Evolutionary conservation across 768 basidiomycete species (phyloP), one percentile per base, ranked within the genome.

Genomic region (Rickenella mellea): DNA sequence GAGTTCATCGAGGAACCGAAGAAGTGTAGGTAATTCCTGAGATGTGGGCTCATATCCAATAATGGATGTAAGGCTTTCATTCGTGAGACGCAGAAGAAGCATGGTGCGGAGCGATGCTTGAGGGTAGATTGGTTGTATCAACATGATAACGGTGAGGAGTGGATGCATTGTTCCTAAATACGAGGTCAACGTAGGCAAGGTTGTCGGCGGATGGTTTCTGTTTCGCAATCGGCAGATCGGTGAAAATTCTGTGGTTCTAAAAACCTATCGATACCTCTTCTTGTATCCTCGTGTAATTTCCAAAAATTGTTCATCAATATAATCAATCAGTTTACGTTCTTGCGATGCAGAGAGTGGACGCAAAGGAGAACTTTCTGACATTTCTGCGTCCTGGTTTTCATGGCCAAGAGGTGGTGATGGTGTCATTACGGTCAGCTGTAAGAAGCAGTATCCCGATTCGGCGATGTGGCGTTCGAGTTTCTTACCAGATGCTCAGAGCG

Each of bases 91-190:
- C 19, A 89, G 74, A n/a, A 88, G 66, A 45, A 77, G 75, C 2
- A 76, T 67, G 6, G 68, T 77, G 7, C 86, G 75, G 4, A 88
- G 66, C 11, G 76, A 63, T 4, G 79, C 74, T 2, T 84, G 86
- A 0, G 82, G 79, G 46, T 78, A 75, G 12, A 83, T 56, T 10
- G 86, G 84, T 0, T 84, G 86, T 38, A 87, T 82, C 53, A 79
- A 83, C 15, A 87, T 64, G 30, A 85, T 68, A 36, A 89, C 54
- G 0, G 71, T 66, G 9, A 88, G 61, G 15, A 87, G 61, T 36
- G 61, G 62, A 17, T 72, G 76, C 24, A 70, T 66, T 3, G 76
- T 72, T 21, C 67, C 66, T 24, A 89, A 71, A 50, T 85, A 89
- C 5, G 67, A 53, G 1, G 66, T 44, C 14, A 88, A 65, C 0